Evolutionary conservation across 2,329 filamentous ascomycete genomes (phyloP).

Genomic region (Thielaviopsis musarum): DNA sequence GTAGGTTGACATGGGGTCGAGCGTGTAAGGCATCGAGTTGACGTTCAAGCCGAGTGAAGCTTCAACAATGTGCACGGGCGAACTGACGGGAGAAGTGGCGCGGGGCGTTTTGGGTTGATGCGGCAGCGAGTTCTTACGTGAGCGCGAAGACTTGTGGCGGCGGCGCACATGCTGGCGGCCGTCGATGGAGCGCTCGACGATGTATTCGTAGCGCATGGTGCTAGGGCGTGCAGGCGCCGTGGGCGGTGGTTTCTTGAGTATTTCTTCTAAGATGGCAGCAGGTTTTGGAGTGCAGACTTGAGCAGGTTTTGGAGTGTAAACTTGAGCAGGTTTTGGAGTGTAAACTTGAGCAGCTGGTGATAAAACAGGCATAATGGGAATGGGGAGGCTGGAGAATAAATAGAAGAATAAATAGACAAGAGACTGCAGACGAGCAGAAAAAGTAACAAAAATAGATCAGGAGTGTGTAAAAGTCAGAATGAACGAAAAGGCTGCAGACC

Average conservation of each 20-base stretch:
- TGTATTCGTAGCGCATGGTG: constrained; percentile 2
- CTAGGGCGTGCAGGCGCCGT: too few species aligned
- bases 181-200: background rate
- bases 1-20: background rate
- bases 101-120: background rate
- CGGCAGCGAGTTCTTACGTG: background rate
- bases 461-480: too few species aligned
- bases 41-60: background rate
- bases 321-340: background rate
- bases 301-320: background rate
- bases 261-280: background rate
- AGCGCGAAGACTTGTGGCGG: background rate
- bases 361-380: background rate
- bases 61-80: background rate
- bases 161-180: constrained; percentile 1
- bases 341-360: background rate
- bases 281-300: too few species aligned
- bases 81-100: background rate
- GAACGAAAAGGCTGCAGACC: too few species aligned
- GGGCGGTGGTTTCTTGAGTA: background rate
- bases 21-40: background rate
- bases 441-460: background rate
- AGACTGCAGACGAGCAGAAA: too few species aligned
- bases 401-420: background rate
- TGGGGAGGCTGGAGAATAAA: background rate